These are phyloP conservation scores for Tripterygium wilfordii DNA, from an alignment of 177 flowering plant species.

Conservation along the genomic window DNA sequence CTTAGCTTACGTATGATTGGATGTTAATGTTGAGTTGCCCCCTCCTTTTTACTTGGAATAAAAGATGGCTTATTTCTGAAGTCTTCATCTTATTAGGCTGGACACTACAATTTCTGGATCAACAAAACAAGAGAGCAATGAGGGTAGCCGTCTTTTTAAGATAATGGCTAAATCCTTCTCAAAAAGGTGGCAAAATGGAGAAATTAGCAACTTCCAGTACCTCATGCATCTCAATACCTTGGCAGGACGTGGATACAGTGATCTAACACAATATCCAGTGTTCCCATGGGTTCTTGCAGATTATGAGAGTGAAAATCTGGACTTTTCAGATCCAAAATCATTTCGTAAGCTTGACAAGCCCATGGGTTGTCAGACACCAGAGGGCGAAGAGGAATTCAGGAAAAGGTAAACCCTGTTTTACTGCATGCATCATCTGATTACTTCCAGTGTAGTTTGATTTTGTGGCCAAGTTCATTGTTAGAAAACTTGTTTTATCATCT, in stretches of 20 bases:
- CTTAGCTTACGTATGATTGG: too few species aligned
- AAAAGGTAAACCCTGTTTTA: conserved; percentile 54
- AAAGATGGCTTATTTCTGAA: conserved; percentile 3
- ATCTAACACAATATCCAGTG: conserved; percentile 98
- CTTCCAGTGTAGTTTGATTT: too few species aligned
- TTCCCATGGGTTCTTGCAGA: conserved; percentile 98
- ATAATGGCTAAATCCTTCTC: conserved; percentile 90
- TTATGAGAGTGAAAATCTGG: conserved; percentile 83
- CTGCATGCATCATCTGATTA: not conserved
- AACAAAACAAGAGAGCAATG: conserved; percentile 83
- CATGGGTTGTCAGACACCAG: conserved; percentile 97
- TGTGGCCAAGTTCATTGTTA: too few species aligned
- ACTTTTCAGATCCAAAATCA: conserved; percentile 65
- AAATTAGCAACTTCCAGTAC: conserved; percentile 98
- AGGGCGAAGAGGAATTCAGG: conserved; percentile 94
- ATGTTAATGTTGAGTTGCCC: too few species aligned
- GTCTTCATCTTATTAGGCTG: conserved; percentile 47
- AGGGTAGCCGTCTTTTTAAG: conserved; percentile 93
- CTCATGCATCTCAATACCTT: conserved; percentile 98
- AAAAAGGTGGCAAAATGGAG: conserved; percentile 99
- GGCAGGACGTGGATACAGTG: conserved; percentile 99
- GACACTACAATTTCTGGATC: conserved; percentile 97
- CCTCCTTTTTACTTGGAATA: not conserved
- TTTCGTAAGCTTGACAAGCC: conserved; percentile 94
- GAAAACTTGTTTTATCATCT: too few species aligned